phyloP scores from a whole-genome alignment of 306 rosid species.

The Gynostemma pentaphyllum region DNA sequence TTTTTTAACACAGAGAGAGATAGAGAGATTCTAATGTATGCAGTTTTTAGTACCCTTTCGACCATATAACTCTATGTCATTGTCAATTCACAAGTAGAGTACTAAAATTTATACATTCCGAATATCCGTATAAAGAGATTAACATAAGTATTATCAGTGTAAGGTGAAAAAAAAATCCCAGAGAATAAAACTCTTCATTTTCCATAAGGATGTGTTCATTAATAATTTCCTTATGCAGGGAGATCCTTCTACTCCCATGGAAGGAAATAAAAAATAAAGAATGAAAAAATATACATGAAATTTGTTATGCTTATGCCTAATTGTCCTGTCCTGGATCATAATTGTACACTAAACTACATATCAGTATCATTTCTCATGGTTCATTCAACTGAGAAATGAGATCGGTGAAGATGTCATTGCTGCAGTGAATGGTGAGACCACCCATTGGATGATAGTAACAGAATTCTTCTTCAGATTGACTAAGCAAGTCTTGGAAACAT shows the following conservation, averaged over 20 bases:
- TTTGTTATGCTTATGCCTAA: neutral
- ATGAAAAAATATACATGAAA: neutral
- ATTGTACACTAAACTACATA: neutral
- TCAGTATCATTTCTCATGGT: neutral
- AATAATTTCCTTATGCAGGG: slow-evolving; percentile 1
- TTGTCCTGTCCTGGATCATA: neutral
- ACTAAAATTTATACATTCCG: too few species aligned
- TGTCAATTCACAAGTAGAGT: too few species aligned
- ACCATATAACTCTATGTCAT: too few species aligned
- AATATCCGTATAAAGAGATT: neutral
- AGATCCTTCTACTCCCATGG: neutral
- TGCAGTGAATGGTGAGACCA: slow-evolving; percentile 26
- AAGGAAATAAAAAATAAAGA: neutral
- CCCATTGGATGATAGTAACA: slow-evolving; percentile 27
- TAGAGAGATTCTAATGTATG: too few species aligned
- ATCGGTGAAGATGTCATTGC: neutral
- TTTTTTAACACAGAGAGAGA: too few species aligned
- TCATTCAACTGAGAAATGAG: slow-evolving; percentile 5
- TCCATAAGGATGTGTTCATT: neutral
- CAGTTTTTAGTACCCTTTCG: too few species aligned
- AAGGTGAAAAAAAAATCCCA: too few species aligned
- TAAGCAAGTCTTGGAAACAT: slow-evolving; percentile 20
- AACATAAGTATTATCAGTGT: too few species aligned
- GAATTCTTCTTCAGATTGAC: slow-evolving; percentile 29
- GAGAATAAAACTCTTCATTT: neutral